Base-by-base conservation (phyloP, 805 yeast species). In the Jamesozyma lodderae region DNA sequence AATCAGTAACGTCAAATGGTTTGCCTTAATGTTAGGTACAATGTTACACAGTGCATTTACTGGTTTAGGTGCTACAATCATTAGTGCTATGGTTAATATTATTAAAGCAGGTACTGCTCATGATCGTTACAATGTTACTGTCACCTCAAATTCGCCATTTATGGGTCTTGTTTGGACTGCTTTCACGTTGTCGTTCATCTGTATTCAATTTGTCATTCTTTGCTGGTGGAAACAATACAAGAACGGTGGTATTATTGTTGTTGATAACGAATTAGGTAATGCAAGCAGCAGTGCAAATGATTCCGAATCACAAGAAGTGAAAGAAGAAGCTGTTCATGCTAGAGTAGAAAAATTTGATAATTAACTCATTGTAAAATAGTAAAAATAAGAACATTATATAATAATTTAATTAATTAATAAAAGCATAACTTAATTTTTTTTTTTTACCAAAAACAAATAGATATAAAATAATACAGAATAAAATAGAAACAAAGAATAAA, bases 81-180 rank as follows among this genome's bases (percentile, higher is more conserved):
- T 48, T 27, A 53, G 56, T 6, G 57, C 50, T 16, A 47, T 59
- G 31, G 40, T 52, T 31, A 47, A 49, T 19, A 49, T 57, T 24
- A 56, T 60, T 43, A 59, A 59, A 27, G 42, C 49, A 6, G 63
- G 63, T 45, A 52, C 59, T 17, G 42, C 52, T 8, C 45, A 52
- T 4, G 64, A 60, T 36, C 42, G 46, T 16, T 60, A 45, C 44
- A 51, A 50, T 36, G 63, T 59, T 17, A 41, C 42, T 22, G 49
- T 51, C 37, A 46, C 41, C 7, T 35, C 43, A 9, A 56, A 57
- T 23, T 32, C 46, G 29, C 52, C 60, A 6, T 51, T 45, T 38
- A 39, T 43, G 29, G 63, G 62, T 29, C 36, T 59, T 26, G 34
- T 50, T 6, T 60, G 64, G 63, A 41, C 57, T 15, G 53, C 57